Base-by-base conservation (phyloP, 345 rosid genomes). In the Moricandia arvensis region DNA sequence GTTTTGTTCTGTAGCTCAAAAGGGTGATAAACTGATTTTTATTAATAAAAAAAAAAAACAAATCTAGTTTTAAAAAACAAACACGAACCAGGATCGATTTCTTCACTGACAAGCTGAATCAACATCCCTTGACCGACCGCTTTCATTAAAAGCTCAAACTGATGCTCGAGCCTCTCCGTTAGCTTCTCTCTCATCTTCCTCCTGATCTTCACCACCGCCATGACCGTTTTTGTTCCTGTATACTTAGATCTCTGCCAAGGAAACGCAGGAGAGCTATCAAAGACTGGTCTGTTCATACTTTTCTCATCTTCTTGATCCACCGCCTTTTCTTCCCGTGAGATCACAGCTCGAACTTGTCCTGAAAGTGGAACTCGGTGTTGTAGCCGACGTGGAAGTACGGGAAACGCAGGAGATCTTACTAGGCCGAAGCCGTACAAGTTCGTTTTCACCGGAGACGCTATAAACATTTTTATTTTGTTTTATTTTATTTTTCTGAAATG, bases 91-190 rank as follows among this genome's bases (percentile, higher is more conserved):
- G 92, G 88, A 80, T 95, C 97, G 58, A 89, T 75, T 38, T 90
- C 89, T 72, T 90, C 93, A 80, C 97, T 89, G 63, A 92, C 75
- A 38, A 95, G 96, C 69, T 85, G 97, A 82, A 95, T 84, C 80
- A 74, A 53, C 83, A 95, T 86, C 72, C 97, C 96, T 65, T 77
- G 90, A 58, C 97, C 97, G 63, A 95, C 83, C 38, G 93, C 93
- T 70, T n/a, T 91, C 73, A 89, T 65, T 16, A 90, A 75, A 64
- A 82, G 82, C 81, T 95, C 93, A 80, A 88, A 64, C 4, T 84
- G 90, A 84, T 88, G 89, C 72, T 83, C 93, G 41, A 95, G 17
- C 80, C 85, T 89, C 68, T 91, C 99, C 3, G 31, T 61, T n/a
- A 94, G 67, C 63, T 84, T 90, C 85, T 89, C 93, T 59, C 84